Evolutionary conservation across 208 protist genomes (phyloP).

Genomic region (Leishmania arabica): DNA sequence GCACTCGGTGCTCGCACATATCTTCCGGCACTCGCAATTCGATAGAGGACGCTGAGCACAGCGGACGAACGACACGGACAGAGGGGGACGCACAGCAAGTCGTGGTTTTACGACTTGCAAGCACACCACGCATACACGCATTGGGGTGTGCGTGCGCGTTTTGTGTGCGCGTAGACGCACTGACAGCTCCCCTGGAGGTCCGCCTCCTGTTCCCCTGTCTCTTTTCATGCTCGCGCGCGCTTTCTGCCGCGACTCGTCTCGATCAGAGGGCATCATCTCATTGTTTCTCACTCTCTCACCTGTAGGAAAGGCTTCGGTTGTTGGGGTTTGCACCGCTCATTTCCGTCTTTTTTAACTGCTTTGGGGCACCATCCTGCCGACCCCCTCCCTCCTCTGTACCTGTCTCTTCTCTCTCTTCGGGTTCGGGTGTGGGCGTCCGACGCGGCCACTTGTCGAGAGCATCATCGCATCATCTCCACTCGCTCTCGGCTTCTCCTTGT

Average conservation of each 20-base stretch:
- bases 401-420: neutral
- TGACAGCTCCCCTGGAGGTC: neutral
- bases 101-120: neutral
- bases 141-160: neutral
- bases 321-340: neutral
- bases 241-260: too few species aligned
- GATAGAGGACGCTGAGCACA: neutral
- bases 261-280: neutral
- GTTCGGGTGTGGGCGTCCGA: neutral
- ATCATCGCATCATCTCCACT: neutral
- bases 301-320: neutral
- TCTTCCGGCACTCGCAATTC: neutral
- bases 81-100: neutral
- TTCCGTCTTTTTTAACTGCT: neutral
- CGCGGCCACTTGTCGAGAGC: too few species aligned
- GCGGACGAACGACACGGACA: neutral
- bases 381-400: neutral
- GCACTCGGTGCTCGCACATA: neutral
- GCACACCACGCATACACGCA: neutral
- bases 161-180: neutral
- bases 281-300: neutral
- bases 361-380: neutral
- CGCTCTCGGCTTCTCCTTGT: too few species aligned
- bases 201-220: neutral
- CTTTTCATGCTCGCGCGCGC: neutral